Evolutionary conservation across 163 green algal genomes (phyloP).

Genomic region (Scenedesmus sp.): DNA sequence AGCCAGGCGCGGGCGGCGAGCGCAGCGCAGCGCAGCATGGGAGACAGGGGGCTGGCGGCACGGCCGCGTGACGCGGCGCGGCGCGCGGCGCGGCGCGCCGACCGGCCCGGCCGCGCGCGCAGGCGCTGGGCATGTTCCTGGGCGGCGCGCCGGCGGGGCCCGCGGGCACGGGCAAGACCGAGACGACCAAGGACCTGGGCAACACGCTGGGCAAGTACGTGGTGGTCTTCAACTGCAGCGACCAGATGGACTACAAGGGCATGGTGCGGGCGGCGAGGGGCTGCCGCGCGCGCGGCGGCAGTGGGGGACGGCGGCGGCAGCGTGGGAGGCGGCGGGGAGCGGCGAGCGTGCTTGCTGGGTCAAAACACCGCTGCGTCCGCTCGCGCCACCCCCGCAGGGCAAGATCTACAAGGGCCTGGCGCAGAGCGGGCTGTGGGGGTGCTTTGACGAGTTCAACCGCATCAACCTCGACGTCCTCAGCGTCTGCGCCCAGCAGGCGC

Average conservation of each 20-base stretch:
- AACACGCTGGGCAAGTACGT: conserved; percentile 96
- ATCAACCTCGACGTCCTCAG: conserved; percentile 97
- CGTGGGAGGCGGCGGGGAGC: too few species aligned
- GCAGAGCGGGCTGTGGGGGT: conserved; percentile 94
- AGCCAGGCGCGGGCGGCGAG: conserved; percentile 64
- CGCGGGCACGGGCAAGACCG: conserved; percentile 94
- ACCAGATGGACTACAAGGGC: conserved; percentile 65
- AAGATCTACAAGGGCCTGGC: conserved; percentile 98
- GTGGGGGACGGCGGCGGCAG: too few species aligned
- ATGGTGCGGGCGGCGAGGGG: too few species aligned
- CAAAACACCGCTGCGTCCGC: too few species aligned
- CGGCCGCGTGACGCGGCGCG: too few species aligned
- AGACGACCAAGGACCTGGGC: conserved; percentile 96
- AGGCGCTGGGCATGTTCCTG: conserved; percentile 94
- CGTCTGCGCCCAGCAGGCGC: conserved; percentile 94
- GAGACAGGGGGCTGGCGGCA: too few species aligned
- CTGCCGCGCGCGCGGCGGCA: too few species aligned
- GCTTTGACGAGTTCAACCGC: conserved; percentile 97
- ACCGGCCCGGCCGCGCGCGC: too few species aligned
- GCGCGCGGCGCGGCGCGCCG: too few species aligned
- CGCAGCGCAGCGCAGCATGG: too few species aligned
- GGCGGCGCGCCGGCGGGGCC: conserved; percentile 91
- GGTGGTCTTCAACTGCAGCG: conserved; percentile 97
- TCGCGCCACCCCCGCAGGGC: too few species aligned
- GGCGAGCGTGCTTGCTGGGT: too few species aligned